A percentile compares a stretch with the other conserved stretches of the same genome.
phyloP scores from a whole-genome alignment of 2,329 filamentous ascomycete species.

The Sclerotinia nivalis region DNA sequence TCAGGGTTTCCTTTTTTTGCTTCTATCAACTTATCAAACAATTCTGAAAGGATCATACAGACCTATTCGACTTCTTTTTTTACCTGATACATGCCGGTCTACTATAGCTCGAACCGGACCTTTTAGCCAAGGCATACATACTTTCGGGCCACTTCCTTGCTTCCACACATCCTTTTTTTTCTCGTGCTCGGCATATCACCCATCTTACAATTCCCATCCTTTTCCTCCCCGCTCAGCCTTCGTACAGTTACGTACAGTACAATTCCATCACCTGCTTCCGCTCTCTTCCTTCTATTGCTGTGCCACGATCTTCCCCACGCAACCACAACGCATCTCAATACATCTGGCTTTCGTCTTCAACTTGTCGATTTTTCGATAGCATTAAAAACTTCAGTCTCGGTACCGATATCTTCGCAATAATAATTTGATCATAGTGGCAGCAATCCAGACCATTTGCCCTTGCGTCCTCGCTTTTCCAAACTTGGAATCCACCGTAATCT shows the following conservation, averaged over 20 bases:
- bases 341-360: neutral
- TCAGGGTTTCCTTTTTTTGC: neutral
- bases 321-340: slow-evolving; percentile 6
- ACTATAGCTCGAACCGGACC: neutral
- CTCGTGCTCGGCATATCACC: slow-evolving; percentile 24
- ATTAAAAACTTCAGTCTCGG: slow-evolving; percentile 8
- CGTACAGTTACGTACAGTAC: neutral
- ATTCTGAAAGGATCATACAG: slow-evolving; percentile 1
- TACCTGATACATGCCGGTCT: neutral
- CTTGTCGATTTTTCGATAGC: neutral
- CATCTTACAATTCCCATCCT: slow-evolving; percentile 15
- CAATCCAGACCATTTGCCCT: slow-evolving; percentile 31
- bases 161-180: slow-evolving; percentile 24
- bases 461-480: slow-evolving; percentile 32
- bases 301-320: slow-evolving; percentile 16
- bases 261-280: slow-evolving; percentile 18
- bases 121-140: slow-evolving; percentile 1
- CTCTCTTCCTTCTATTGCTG: slow-evolving; percentile 19
- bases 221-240: slow-evolving; percentile 18
- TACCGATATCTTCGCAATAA: slow-evolving; percentile 21
- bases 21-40: slow-evolving; percentile 2
- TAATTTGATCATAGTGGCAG: slow-evolving; percentile 21
- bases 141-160: slow-evolving; percentile 21
- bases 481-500: slow-evolving; percentile 40
- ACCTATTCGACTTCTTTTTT: neutral